Base-by-base conservation (phyloP, 2,329 filamentous ascomycete genomes). In the Aspergillus pseudoglaucus region DNA sequence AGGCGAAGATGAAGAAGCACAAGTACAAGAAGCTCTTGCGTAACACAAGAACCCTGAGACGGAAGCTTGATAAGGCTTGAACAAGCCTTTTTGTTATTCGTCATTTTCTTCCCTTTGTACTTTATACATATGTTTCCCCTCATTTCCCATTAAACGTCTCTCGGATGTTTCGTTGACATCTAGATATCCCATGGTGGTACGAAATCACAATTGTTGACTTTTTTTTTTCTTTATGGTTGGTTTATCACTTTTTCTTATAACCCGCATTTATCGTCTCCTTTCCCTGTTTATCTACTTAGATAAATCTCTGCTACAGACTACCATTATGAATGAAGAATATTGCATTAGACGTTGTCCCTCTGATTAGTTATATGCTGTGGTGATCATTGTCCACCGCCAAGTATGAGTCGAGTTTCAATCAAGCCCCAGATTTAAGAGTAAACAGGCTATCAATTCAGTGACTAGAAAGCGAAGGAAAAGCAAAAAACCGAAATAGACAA, bases 21-120 rank as follows among this genome's bases (percentile, higher is more conserved):
- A 98, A 98, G 84, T 95, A 95, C 74, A 97, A 96, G 90, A 98
- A 98, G 82, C 77, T 97, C 59, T 90, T 95, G 87, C 88, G 86
- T 78, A 81, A 83, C 71, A 96, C 91, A 64, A 83, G 91, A 68
- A 91, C 88, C 67, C 71, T 90, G 75, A 85, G 91, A 66, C 83
- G 90, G 66, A 95, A 90, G 76, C 76, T 93, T 62, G 88, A 87
- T 62, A 80, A 83, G 63, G 74, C 80, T 46, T 70, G 60, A 61
- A 3, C 17, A 20, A 20, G 20, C 20, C 20, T 20, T 20, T 10
- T 15, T 6, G 14, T 35, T 35, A 15, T 6, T 35, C 33, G 7
- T n/a, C 14, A 6, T 6, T 39, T 22, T 20, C 35, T 9, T 25
- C 23, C 7, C 23, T 25, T 30, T 30, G 25, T 30, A 30, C 25